Base-by-base conservation (phyloP, 768 basidiomycete species). In the Phlebiopsis gigantea region DNA sequence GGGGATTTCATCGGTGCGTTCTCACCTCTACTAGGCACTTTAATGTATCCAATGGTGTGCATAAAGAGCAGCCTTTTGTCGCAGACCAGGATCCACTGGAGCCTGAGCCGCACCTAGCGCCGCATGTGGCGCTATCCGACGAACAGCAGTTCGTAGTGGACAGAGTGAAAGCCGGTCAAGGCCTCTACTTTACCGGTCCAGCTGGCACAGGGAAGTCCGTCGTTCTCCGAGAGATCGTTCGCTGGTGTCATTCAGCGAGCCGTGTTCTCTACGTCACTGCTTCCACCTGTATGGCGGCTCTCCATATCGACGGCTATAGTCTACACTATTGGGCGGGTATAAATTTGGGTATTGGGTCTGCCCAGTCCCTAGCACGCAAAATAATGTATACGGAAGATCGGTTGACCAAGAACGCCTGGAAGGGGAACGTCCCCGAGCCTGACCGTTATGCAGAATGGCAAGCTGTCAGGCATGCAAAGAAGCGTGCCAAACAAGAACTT, bases 171-270 rank as follows among this genome's bases (percentile, higher is more conserved):
- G 71, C 71, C 9, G 83, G 84, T 2, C 70, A 79, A 60, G 91
- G 74, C 63, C 82, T 93, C 7, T 93, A 93, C 70, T 93, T 93
- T 68, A 93, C 91, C 0, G 92, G 92, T 1, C 87, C 88, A 17
- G 92, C 92, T 52, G 90, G 90, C 85, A 93, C 91, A 1, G 91
- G 91, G 24, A 94, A 94, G 70, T 93, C 91, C 0, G 85, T 93
- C 6, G 72, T 93, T 0, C 73, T 94, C 15, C 77, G 87, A 2
- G 83, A 85, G 64, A 89, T 94, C 57, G 92, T 94, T 58, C 66
- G 68, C 55, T 2, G 15, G 48, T 50, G 48, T 29, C 28, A n/a
- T 5, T 1, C n/a, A 1, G 48, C 17, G 15, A n/a, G 61, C 63
- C 59, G 59, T 57, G 66, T 12, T 58, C 72, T 92, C n/a, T 90